Evolutionary conservation across 108 stramenopile genomes (phyloP), one percentile per base, ranked within the genome.

Genomic region (Chaetoceros muelleri): DNA sequence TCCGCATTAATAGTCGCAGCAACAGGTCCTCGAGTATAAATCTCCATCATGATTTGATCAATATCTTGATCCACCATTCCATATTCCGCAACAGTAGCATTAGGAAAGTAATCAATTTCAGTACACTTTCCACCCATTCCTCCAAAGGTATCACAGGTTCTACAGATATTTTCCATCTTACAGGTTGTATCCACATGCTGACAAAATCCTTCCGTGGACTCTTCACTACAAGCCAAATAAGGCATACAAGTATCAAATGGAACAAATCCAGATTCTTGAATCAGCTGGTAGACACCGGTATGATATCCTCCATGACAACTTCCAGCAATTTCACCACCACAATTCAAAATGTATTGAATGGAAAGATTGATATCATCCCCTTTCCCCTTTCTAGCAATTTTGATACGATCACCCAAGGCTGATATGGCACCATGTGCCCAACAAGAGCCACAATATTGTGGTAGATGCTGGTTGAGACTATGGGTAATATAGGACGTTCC

Each of bases 21-120:
- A 30, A 97, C 90, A 8, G 96, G 94, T 44, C 96, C 96, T 19
- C 93, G 76, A n/a, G 82, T 72, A 57, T 83, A 87, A 34, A 98
- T 87, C 77, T 94, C 93, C 1, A 76, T 72, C 66, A 76, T 76
- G 54, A 90, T 79, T 45, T 79, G 69, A 55, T 72, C 63, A 20
- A 61, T 58, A 54, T 75, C 83, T n/a, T 48, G 68, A 53, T 77
- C 66, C 52, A 79, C 65, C 60, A 94, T 61, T 3, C 96, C 94
- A 60, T 89, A 95, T 58, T 95, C 94, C n/a, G 79, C 84, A 7
- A 95, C 85, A 0, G 90, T 93, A 0, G 85, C 87, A 65, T 95
- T 92, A 18, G 92, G 92, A 72, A 84, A 93, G 46, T 57, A 48
- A 23, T 79, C 76, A 48, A 93, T 71, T 24, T 73, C 74, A 20